phyloP scores from a whole-genome alignment of 805 yeast species.

The Hemisphaericaspora nanyangensis region DNA sequence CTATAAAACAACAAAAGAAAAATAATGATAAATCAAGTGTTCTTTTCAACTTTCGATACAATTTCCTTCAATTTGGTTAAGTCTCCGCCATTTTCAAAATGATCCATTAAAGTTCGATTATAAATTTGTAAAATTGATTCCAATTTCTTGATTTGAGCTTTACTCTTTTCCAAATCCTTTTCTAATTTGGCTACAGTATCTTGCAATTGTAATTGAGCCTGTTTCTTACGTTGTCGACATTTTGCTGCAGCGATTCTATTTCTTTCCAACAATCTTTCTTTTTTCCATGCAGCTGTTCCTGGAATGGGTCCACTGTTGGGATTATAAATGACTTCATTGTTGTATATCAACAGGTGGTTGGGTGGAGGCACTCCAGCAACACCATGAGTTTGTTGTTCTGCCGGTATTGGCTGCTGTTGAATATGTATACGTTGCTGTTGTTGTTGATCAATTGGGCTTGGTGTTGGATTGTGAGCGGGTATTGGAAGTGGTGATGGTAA shows the following conservation, averaged over 20 bases:
- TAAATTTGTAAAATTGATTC: constrained; percentile 17
- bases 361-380: constrained; percentile 47
- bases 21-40: not conserved
- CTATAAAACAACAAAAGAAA: not conserved
- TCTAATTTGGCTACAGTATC: constrained; percentile 51
- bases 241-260: constrained; percentile 67
- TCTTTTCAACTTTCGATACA: not conserved
- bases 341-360: constrained; percentile 48
- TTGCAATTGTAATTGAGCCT: constrained; percentile 64
- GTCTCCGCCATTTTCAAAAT: constrained; percentile 11
- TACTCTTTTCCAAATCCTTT: constrained; percentile 35
- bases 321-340: constrained; percentile 52
- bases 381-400: not conserved
- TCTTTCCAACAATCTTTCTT: constrained; percentile 55
- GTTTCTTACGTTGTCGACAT: constrained; percentile 64
- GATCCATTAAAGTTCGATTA: constrained; percentile 14
- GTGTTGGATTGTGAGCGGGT: too few species aligned
- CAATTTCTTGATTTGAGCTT: constrained; percentile 17
- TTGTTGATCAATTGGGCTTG: not conserved
- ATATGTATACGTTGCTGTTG: too few species aligned
- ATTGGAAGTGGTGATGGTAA: too few species aligned
- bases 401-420: too few species aligned
- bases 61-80: constrained; percentile 8
- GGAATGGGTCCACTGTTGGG: constrained; percentile 56
- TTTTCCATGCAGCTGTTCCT: constrained; percentile 68